A percentile compares a stretch with the other conserved stretches of the same genome.
phyloP scores from a whole-genome alignment of 2,329 filamentous ascomycete genomes.

The Aspergillus novofumigatus region DNA sequence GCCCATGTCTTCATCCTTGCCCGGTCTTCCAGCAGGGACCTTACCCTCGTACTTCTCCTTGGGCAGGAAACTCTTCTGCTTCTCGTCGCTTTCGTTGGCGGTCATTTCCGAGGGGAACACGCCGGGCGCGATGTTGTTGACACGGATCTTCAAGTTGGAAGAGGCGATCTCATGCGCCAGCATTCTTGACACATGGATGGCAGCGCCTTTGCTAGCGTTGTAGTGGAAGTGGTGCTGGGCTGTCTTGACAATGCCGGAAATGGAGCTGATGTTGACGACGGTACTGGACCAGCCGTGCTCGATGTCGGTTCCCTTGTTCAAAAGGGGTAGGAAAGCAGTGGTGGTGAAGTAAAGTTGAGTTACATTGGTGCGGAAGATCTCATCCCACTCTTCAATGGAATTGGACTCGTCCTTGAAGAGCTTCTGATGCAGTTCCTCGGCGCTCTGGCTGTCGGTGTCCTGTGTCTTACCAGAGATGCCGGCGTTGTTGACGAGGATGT shows the following conservation, averaged over 20 bases:
- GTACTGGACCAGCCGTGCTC: constrained; percentile 54
- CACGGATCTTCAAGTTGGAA: constrained; percentile 54
- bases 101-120: constrained; percentile 70
- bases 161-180: constrained; percentile 63
- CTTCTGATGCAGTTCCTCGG: constrained; percentile 54
- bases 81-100: constrained; percentile 52
- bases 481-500: constrained; percentile 67
- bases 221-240: constrained; percentile 74
- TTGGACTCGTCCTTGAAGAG: constrained; percentile 60
- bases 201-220: constrained; percentile 73
- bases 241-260: constrained; percentile 69
- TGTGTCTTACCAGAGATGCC: constrained; percentile 60
- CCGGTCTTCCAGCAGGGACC: constrained; percentile 57
- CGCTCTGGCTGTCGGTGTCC: constrained; percentile 48
- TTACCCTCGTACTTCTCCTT: constrained; percentile 60
- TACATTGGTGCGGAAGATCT: constrained; percentile 71
- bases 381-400: constrained; percentile 65
- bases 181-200: constrained; percentile 68
- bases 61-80: constrained; percentile 58
- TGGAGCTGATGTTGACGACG: constrained; percentile 70
- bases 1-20: constrained; percentile 66
- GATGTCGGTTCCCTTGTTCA: constrained; percentile 63
- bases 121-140: constrained; percentile 65
- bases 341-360: constrained; percentile 70
- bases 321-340: constrained; percentile 65